These are phyloP conservation scores for Elongisporangium undulatum DNA, from an alignment of 352 stramenopile species.

Conservation along the genomic window DNA sequence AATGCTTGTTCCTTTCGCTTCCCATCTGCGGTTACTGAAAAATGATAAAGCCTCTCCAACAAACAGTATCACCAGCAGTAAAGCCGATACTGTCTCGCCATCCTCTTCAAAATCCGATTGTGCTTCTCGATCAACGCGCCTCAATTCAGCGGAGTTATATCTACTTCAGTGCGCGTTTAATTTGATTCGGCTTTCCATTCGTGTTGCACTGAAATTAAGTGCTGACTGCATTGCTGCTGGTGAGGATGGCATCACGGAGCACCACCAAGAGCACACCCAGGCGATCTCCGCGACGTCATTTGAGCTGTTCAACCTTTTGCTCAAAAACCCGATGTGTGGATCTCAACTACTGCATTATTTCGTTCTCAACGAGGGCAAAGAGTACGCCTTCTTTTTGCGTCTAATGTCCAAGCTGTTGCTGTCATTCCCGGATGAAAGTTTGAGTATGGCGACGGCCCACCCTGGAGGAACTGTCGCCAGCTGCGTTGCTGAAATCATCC, in stretches of 20 bases:
- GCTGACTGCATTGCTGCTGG: conserved; percentile 50
- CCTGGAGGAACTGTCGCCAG: conserved; percentile 19
- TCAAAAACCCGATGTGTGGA: conserved; percentile 44
- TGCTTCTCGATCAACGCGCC: conserved; percentile 2
- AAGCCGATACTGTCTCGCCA: background rate
- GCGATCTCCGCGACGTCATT: conserved; percentile 45
- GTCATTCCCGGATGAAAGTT: conserved; percentile 36
- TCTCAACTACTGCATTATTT: conserved; percentile 56
- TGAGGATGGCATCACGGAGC: conserved; percentile 13
- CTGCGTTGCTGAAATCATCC: conserved; percentile 37
- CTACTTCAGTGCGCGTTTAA: conserved; percentile 60
- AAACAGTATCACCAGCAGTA: conserved; percentile 4
- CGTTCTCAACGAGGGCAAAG: conserved; percentile 45
- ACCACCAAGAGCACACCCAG: background rate
- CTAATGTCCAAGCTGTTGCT: conserved; percentile 60
- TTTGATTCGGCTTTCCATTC: conserved; percentile 47
- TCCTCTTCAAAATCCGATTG: background rate
- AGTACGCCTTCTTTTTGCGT: conserved; percentile 66
- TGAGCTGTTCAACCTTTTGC: conserved; percentile 35
- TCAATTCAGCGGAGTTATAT: conserved; percentile 30
- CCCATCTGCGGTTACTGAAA: conserved; percentile 10
- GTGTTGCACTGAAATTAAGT: conserved; percentile 59
- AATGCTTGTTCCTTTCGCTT: conserved; percentile 18
- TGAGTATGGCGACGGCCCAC: conserved; percentile 14
- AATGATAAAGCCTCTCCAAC: background rate